Base-by-base conservation (phyloP, 345 rosid genomes). In the Salix caprea region DNA sequence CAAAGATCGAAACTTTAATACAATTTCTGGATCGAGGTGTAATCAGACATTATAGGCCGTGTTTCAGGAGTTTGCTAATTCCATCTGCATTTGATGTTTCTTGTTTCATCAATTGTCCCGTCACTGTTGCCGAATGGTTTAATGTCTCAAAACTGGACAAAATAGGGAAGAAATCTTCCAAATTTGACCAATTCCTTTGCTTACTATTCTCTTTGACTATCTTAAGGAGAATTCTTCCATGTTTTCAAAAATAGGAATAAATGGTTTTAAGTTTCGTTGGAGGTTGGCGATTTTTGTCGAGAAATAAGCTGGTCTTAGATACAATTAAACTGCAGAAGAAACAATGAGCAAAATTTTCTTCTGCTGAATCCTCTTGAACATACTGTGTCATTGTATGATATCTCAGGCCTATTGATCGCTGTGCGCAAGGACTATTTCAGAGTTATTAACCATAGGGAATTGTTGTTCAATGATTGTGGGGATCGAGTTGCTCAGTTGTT, bases 401-500 rank as follows among this genome's bases (percentile, higher is more conserved):
- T 26, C 39, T 37, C 37, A 74, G 78, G 71, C 30, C 61, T 78
- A 44, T 46, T 78, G 40, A 78, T 67, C 56, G 76, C 81, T 16
- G 72, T 78, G 26, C 81, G 69, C 19, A 72, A 78, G 68, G 76
- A 78, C 61, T 68, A 67, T 67, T 72, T 78, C 61, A 54, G 50
- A 52, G 81, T 78, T 30, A 78, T 72, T 66, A 67, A 42, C 65
- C 68, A 54, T 30, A 50, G 73, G 58, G 81, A 78, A 54, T 80
- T 95, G 82, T 92, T 88, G 71, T 91, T 95, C 84, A 88, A 91
- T 77, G 99, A 95, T 74, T 86, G 83, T 50, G 99, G 97, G 65
- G 97, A 95, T 74, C 94, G 99, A 14, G 99, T 95, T 82, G 99
- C 99, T 74, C 99, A 91, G 87, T 79, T 95, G 80, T 79, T 93